phyloP scores from a whole-genome alignment of 306 rosid species.

The Datisca glomerata region DNA sequence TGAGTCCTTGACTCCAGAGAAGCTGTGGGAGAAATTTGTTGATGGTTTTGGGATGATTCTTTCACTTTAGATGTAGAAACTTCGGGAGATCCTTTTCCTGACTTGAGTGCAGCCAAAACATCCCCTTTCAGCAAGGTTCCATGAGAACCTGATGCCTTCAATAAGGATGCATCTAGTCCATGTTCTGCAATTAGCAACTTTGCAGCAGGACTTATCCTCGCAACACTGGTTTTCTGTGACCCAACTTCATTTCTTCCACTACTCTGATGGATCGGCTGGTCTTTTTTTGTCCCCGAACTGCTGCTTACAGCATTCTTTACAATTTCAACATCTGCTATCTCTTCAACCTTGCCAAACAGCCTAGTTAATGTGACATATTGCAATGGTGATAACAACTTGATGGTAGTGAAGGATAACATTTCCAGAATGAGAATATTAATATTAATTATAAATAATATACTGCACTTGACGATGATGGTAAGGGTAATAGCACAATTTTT shows the following conservation, averaged over 20 bases:
- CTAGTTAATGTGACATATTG: conserved; percentile 19
- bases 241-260: conserved; percentile 29
- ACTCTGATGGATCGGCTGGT: conserved; percentile 28
- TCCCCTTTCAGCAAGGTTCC: conserved; percentile 92
- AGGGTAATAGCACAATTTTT: too few species aligned
- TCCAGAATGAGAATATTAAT: too few species aligned
- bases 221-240: conserved; percentile 25
- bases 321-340: conserved; percentile 57
- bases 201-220: conserved; percentile 89
- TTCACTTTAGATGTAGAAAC: conserved; percentile 50
- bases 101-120: conserved; percentile 74
- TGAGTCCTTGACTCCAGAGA: conserved; percentile 34
- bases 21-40: conserved; percentile 21
- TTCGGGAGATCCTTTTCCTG: conserved; percentile 47
- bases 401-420: too few species aligned
- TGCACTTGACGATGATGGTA: too few species aligned
- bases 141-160: conserved; percentile 73
- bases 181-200: conserved; percentile 65
- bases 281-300: conserved; percentile 39
- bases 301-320: conserved; percentile 43
- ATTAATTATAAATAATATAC: too few species aligned
- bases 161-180: conserved; percentile 60
- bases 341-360: conserved; percentile 63
- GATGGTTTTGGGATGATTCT: conserved; percentile 29
- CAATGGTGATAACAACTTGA: conserved; percentile 13